Evolutionary conservation across 108 stramenopile species (phyloP), one percentile per base, ranked within the genome.

Genomic region (Skeletonema potamos): DNA sequence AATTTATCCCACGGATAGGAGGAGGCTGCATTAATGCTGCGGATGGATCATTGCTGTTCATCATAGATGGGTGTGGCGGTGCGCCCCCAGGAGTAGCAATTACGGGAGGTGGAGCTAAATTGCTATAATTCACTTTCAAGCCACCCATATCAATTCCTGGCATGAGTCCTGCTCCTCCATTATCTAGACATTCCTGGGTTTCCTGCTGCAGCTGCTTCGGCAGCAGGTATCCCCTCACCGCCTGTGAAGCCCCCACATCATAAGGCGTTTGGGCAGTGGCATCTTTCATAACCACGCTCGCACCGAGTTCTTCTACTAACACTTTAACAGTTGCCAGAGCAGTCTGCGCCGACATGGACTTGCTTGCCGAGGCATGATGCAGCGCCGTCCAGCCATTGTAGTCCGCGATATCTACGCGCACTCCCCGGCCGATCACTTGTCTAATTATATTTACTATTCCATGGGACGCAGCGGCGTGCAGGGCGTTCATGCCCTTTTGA

Each of bases 91-190:
- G 56, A 33, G 29, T 67, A 32, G 68, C 62, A 72, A 70, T 70
- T 11, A 75, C 72, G 27, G 90, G 87, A 15, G 93, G 92, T 51
- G 92, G 89, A 36, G 88, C 76, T 56, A 86, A 56, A 66, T 74
- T 64, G 30, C 62, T 51, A 18, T 86, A 83, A 26, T 72, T 66
- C 62, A 92, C 85, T n/a, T 62, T 66, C 63, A 89, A 46, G 20
- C 89, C 89, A 24, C 89, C 91, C 81, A 93, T 64, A 78, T 93
- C 92, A 68, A 93, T 91, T 6, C 92, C 92, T 12, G 89, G 89
- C 33, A 79, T 68, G 46, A 93, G 72, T 36, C 89, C 92, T 22
- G 70, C 67, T 34, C 92, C 92, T 41, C 90, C 93, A 68, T 90
- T 89, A 64, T 92, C 88, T 36, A 91, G 54, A 46, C 85, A 85